Conservation (phyloP, 2,329 filamentous ascomycete genomes). For the Ascocoryne sarcoides region DNA sequence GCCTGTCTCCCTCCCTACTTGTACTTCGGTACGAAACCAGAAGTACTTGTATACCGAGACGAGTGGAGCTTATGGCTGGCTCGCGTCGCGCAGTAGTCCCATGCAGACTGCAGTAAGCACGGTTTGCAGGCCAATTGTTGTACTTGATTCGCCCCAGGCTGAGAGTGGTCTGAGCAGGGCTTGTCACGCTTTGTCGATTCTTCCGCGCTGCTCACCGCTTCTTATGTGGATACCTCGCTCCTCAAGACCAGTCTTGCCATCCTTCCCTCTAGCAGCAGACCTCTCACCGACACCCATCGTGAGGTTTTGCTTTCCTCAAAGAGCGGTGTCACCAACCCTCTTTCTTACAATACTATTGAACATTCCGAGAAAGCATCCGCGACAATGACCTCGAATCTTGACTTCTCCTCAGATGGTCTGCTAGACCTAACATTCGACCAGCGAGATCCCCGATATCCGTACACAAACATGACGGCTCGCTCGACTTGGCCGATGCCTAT, state of each 20-base stretch:
- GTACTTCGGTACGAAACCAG: too few species aligned
- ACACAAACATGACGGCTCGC: conserved; percentile 34
- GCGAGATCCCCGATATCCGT: conserved; percentile 44
- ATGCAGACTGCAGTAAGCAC: conserved; percentile 19
- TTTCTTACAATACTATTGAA: conserved; percentile 39
- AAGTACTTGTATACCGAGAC: too few species aligned
- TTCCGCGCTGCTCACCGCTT: conserved; percentile 22
- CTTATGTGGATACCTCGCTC: conserved; percentile 17
- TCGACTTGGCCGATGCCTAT: conserved; percentile 28
- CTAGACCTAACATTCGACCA: conserved; percentile 51
- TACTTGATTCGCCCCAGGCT: conserved; percentile 17
- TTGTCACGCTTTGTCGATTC: conserved; percentile 11
- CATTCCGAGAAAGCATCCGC: conserved; percentile 25
- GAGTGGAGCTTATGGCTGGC: too few species aligned
- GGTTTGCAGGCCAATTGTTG: conserved; percentile 1
- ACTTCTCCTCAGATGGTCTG: conserved; percentile 55
- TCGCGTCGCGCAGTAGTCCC: conserved; percentile 13
- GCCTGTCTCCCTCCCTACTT: too few species aligned
- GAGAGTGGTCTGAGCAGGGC: conserved; percentile 12
- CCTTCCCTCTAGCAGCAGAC: conserved; percentile 16
- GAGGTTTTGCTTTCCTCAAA: conserved; percentile 26
- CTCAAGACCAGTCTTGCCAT: conserved; percentile 13
- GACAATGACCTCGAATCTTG: conserved; percentile 46
- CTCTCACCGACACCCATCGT: conserved; percentile 27
- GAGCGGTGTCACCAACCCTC: conserved; percentile 28